Conservation (phyloP, 2,329 filamentous ascomycete species). For the Ophiostoma piceae region DNA sequence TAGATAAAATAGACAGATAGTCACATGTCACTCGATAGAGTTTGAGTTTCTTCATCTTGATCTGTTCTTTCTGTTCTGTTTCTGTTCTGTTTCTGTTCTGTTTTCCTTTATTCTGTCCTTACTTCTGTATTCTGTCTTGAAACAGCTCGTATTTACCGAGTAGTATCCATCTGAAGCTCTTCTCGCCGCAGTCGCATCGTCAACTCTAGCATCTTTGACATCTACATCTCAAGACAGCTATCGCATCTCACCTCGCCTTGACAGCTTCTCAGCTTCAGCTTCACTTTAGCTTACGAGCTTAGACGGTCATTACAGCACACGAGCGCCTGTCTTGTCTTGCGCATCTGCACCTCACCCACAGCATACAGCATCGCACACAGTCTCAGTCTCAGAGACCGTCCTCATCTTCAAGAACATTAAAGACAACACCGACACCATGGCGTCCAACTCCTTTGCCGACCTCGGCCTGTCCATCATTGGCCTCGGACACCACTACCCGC, state of each 20-base stretch:
- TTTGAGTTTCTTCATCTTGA: background rate
- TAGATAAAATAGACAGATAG: conserved; percentile 9
- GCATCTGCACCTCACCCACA: background rate
- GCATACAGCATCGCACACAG: too few relatives aligned
- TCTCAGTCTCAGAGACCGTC: background rate
- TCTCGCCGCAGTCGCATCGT: background rate
- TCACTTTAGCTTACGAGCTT: too few relatives aligned
- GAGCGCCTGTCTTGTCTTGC: background rate
- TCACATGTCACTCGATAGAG: background rate
- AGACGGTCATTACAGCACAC: background rate
- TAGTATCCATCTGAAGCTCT: background rate
- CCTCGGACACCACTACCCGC: conserved; percentile 56
- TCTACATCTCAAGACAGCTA: background rate
- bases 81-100: background rate
- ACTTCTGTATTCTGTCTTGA: background rate
- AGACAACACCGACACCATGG: conserved; percentile 34
- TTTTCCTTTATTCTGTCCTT: background rate
- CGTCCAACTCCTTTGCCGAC: conserved; percentile 42
- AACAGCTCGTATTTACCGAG: background rate
- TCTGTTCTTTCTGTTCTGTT: background rate
- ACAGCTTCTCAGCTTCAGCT: background rate
- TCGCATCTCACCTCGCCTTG: background rate
- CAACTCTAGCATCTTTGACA: background rate
- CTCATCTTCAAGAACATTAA: background rate
- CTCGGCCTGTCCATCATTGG: conserved; percentile 58